Evolutionary conservation across 192 early-diverging fungal species (phyloP), one percentile per base, ranked within the genome.

Genomic region (Phlyctochytrium arcticum): DNA sequence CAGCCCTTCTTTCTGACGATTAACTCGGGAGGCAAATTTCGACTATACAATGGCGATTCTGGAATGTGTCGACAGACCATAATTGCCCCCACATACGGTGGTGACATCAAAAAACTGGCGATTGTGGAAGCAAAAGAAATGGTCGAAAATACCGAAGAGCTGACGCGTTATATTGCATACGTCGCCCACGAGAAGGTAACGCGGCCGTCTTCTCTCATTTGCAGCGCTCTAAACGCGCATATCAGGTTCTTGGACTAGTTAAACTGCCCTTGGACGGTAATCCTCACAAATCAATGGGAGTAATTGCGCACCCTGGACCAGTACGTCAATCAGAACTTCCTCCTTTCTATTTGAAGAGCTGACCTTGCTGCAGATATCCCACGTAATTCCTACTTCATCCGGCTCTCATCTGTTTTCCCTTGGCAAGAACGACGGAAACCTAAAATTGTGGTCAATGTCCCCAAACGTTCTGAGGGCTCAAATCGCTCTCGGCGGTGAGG

Each of bases 191-290:
- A 81, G 30, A 84, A 82, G 48, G 79, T 81, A 36, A 12, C 21
- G 30, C 15, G 4, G 21, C 35, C 15, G 19, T 73, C 4, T 17
- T 23, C n/a, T n/a, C n/a, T n/a, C n/a, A n/a, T n/a, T n/a, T n/a
- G n/a, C n/a, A n/a, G n/a, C n/a, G n/a, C n/a, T n/a, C n/a, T n/a
- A n/a, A 0, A n/a, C 39, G 2, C 12, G 39, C 12, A 44, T n/a
- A 44, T 39, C 30, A 81, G 75, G 67, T 76, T 10, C 60, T 82
- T 51, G 84, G 84, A 1, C 17, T 85, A 1, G 57, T 73, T 10
- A 84, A 84, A 54, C 56, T 85, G 29, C 84, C 84, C n/a, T 61
- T 84, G 24, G 82, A 85, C 47, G 84, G 84, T 5, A 85, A 85
- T 63, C 84, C 84, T 6, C 70, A 79, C 65, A 39, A 54, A 23